Conservation (phyloP, 163 green algal species). For the Chloromonas sp. region DNA sequence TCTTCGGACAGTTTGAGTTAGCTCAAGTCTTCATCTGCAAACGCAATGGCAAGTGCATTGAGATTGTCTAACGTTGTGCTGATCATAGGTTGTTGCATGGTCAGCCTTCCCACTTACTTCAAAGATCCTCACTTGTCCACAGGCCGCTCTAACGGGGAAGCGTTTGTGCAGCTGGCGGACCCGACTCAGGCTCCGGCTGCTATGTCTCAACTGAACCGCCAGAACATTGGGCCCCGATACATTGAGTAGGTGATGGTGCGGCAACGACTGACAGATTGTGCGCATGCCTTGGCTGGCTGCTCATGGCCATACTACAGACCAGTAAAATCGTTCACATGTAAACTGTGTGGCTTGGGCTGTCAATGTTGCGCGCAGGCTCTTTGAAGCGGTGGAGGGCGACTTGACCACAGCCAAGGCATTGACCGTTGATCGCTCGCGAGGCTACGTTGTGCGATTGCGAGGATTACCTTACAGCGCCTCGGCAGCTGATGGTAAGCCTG, state of each 20-base stretch:
- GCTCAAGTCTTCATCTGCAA: slow-evolving; percentile 36
- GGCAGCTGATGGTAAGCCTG: neutral
- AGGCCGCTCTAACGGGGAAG: slow-evolving; percentile 71
- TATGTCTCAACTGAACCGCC: slow-evolving; percentile 47
- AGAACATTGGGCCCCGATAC: slow-evolving; percentile 65
- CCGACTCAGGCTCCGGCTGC: slow-evolving; percentile 34
- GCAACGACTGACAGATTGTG: no score
- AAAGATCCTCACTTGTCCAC: neutral
- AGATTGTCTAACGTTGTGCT: neutral
- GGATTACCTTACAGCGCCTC: slow-evolving; percentile 65
- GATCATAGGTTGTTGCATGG: no score
- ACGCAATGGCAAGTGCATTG: slow-evolving; percentile 19
- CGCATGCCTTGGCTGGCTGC: no score
- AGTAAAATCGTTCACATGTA: no score
- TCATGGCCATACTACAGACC: no score
- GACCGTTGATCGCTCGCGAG: slow-evolving; percentile 31
- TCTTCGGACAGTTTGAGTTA: slow-evolving; percentile 45
- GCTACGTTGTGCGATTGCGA: slow-evolving; percentile 62
- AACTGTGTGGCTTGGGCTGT: no score
- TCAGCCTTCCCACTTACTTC: no score
- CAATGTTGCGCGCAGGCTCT: slow-evolving; percentile 25
- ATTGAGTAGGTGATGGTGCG: slow-evolving; percentile 59
- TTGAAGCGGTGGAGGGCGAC: slow-evolving; percentile 52
- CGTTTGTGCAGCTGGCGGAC: slow-evolving; percentile 51
- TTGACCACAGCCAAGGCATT: slow-evolving; percentile 34